These are phyloP conservation scores for Quercus suber DNA, from an alignment of 306 rosid genomes.

Conservation along the genomic window DNA sequence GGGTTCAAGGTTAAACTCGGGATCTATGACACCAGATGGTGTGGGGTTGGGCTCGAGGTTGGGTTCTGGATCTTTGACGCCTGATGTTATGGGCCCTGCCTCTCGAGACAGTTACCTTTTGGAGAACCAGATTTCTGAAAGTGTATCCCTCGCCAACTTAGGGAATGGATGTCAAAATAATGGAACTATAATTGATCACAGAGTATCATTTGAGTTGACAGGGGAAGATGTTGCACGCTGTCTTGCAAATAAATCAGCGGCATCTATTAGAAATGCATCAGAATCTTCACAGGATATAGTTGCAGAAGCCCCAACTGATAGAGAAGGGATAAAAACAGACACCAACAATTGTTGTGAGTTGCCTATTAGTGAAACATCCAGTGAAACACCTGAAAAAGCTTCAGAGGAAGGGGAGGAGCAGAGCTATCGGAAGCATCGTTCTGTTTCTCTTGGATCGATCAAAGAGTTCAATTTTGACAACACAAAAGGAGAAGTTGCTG, in stretches of 20 bases:
- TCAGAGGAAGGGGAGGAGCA: constrained; percentile 48
- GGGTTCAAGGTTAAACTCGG: constrained; percentile 77
- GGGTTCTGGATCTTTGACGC: constrained; percentile 60
- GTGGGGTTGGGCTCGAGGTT: constrained; percentile 63
- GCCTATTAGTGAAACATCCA: constrained; percentile 35
- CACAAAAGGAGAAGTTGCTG: constrained; percentile 59
- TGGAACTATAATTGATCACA: constrained; percentile 53
- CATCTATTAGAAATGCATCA: constrained; percentile 45
- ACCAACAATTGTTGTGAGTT: constrained; percentile 25
- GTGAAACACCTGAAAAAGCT: constrained; percentile 34
- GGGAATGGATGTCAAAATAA: constrained; percentile 51
- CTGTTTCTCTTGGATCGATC: constrained; percentile 57
- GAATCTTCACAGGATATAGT: constrained; percentile 49
- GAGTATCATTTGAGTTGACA: constrained; percentile 93
- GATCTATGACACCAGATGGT: constrained; percentile 85
- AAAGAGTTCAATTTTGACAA: constrained; percentile 89
- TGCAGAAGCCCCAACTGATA: constrained; percentile 38
- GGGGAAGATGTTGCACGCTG: constrained; percentile 92
- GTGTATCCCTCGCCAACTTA: constrained; percentile 52
- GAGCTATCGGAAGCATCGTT: constrained; percentile 58
- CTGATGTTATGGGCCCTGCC: constrained; percentile 58
- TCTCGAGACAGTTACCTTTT: constrained; percentile 28
- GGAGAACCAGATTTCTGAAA: constrained; percentile 50
- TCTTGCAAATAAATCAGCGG: constrained; percentile 68
- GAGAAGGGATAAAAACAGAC: constrained; percentile 36